phyloP scores from a whole-genome alignment of 495 filamentous ascomycete genomes.

The Penicillium lividum region DNA sequence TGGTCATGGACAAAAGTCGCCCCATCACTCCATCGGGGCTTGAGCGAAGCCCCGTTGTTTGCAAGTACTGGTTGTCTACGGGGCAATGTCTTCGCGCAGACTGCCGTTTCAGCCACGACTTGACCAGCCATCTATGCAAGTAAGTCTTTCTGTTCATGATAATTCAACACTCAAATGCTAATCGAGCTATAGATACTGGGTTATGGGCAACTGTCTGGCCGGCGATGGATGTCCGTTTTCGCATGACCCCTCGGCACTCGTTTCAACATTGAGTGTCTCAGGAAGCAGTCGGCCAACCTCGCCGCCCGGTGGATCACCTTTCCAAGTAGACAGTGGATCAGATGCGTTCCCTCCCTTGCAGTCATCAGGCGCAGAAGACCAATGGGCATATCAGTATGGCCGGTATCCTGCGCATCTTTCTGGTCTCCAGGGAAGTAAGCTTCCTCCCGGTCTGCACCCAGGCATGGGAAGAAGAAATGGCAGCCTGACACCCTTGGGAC shows the following conservation, averaged over 20 bases:
- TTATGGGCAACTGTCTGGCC: conserved; percentile 94
- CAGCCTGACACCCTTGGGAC: conserved; percentile 44
- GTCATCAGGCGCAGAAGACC: conserved; percentile 46
- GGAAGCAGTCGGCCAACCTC: conserved; percentile 48
- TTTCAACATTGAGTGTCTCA: conserved; percentile 65
- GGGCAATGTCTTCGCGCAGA: conserved; percentile 93
- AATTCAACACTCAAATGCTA: conserved; percentile 1
- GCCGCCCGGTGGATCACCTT: conserved; percentile 51
- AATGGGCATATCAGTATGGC: conserved; percentile 56
- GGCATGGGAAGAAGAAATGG: conserved; percentile 54
- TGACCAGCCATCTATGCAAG: conserved; percentile 97
- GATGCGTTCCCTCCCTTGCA: conserved; percentile 87
- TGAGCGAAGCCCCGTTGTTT: conserved; percentile 79
- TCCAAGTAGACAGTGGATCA: conserved; percentile 75
- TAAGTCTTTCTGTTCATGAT: conserved; percentile 51
- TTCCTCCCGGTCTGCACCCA: conserved; percentile 31
- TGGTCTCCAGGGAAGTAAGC: conserved; percentile 29
- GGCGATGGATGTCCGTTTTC: conserved; percentile 96
- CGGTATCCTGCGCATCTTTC: conserved; percentile 41
- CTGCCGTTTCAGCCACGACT: conserved; percentile 95
- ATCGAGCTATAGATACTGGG: conserved; percentile 72
- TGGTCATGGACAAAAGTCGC: conserved; percentile 68
- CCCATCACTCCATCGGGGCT: conserved; percentile 72
- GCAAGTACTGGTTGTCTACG: conserved; percentile 92
- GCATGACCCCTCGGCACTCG: conserved; percentile 85